Conservation (phyloP, 345 rosid species). For the Crucihimalaya himalaica region DNA sequence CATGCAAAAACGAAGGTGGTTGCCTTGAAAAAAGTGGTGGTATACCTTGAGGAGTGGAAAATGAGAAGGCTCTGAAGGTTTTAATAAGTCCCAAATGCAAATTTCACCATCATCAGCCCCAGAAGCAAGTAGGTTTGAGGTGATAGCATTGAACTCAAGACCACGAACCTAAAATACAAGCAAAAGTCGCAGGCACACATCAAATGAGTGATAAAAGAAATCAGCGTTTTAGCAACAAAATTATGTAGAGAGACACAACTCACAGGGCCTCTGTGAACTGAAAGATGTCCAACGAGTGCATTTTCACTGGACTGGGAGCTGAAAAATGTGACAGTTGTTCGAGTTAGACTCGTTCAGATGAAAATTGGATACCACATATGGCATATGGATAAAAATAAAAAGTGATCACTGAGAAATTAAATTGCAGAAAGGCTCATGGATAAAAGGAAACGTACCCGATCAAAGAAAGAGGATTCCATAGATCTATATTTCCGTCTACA, state of each 20-base stretch:
- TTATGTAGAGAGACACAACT: constrained; percentile 43
- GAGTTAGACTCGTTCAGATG: constrained; percentile 20
- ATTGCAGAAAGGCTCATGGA: not conserved
- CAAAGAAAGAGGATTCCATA: constrained; percentile 83
- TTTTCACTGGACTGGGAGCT: constrained; percentile 68
- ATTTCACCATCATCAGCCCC: constrained; percentile 99
- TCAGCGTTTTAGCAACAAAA: not conserved
- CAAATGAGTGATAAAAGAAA: constrained; percentile 3
- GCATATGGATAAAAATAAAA: not conserved
- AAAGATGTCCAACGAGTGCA: constrained; percentile 73
- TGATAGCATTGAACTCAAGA: constrained; percentile 79
- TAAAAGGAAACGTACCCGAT: constrained; percentile 55
- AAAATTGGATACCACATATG: constrained; percentile 1
- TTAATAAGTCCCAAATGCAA: constrained; percentile 89
- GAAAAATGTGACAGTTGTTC: constrained; percentile 28
- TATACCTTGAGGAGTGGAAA: constrained; percentile 83
- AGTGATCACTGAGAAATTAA: not conserved
- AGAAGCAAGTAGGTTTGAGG: constrained; percentile 90
- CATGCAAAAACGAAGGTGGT: not conserved
- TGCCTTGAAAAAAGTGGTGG: constrained; percentile 2
- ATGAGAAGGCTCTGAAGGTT: constrained; percentile 81
- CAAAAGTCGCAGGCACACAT: not conserved
- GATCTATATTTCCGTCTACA: constrained; percentile 81
- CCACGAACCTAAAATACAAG: constrained; percentile 80
- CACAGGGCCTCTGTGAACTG: constrained; percentile 92